These are phyloP conservation scores for Talaromyces sp. DNA, from an alignment of 2,329 filamentous ascomycete genomes.

Conservation along the genomic window DNA sequence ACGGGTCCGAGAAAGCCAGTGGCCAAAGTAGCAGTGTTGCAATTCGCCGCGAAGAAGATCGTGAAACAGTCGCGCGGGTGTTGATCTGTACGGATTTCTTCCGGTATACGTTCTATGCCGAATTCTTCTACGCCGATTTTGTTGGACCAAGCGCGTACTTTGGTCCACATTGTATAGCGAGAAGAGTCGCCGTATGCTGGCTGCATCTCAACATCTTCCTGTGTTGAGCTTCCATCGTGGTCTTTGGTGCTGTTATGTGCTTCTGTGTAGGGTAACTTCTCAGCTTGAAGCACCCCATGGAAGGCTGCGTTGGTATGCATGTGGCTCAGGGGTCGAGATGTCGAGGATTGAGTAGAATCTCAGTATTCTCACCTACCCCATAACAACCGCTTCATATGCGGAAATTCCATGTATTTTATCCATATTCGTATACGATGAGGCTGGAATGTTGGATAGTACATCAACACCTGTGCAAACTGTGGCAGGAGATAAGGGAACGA, in stretches of 20 bases:
- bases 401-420: neutral
- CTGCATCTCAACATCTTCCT: neutral
- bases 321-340: neutral
- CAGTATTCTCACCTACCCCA: neutral
- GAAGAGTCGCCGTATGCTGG: conserved; percentile 28
- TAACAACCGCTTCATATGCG: neutral
- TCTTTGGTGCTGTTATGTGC: neutral
- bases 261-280: neutral
- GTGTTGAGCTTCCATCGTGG: neutral
- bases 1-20: neutral
- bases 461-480: neutral
- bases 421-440: neutral
- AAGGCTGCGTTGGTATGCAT: neutral
- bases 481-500: neutral
- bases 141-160: neutral
- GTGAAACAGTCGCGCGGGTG: neutral
- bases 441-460: neutral
- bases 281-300: neutral
- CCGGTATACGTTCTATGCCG: conserved; percentile 6
- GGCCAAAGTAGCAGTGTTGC: neutral
- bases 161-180: neutral
- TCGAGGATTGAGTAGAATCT: neutral
- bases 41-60: conserved; percentile 6
- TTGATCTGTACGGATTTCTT: conserved; percentile 6
- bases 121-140: conserved; percentile 5